These are phyloP conservation scores for Cyclotella kingstonii DNA, from an alignment of 108 stramenopile species.

Conservation along the genomic window DNA sequence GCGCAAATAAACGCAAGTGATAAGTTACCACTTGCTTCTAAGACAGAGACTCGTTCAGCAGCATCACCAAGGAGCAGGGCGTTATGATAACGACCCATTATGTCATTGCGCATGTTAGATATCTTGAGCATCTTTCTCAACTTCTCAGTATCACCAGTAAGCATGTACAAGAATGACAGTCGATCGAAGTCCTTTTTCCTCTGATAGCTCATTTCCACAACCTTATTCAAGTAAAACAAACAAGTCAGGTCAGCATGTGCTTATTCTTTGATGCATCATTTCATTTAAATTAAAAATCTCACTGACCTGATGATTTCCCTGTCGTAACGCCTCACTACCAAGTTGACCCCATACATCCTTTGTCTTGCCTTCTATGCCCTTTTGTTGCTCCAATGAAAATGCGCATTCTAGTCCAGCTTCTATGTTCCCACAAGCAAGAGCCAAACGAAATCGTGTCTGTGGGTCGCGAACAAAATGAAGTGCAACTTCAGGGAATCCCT, in stretches of 20 bases:
- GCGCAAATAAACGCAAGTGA: slow-evolving; percentile 94
- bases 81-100: slow-evolving; percentile 97
- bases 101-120: slow-evolving; percentile 92
- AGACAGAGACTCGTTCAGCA: slow-evolving; percentile 86
- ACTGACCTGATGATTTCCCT: slow-evolving; percentile 89
- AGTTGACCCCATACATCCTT: slow-evolving; percentile 93
- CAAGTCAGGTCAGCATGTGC: too few relatives aligned
- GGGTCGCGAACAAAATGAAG: slow-evolving; percentile 98
- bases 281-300: too few relatives aligned
- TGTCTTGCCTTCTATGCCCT: slow-evolving; percentile 58
- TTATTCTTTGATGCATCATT: too few relatives aligned
- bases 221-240: too few relatives aligned
- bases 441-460: slow-evolving; percentile 92
- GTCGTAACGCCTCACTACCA: slow-evolving; percentile 92
- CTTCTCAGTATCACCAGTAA: slow-evolving; percentile 93
- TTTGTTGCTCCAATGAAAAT: slow-evolving; percentile 75
- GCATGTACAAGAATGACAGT: slow-evolving; percentile 95
- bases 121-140: slow-evolving; percentile 98
- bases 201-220: slow-evolving; percentile 99
- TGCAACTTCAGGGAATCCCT: slow-evolving; percentile 99
- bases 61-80: slow-evolving; percentile 95
- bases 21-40: slow-evolving; percentile 93
- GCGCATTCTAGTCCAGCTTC: slow-evolving; percentile 98
- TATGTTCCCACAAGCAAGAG: slow-evolving; percentile 98
- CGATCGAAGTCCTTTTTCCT: slow-evolving; percentile 97